A percentile compares a stretch with the other conserved stretches of the same genome.
Conservation (phyloP, 805 yeast genomes). For the Cyberlindnera samutprakarnensis region DNA sequence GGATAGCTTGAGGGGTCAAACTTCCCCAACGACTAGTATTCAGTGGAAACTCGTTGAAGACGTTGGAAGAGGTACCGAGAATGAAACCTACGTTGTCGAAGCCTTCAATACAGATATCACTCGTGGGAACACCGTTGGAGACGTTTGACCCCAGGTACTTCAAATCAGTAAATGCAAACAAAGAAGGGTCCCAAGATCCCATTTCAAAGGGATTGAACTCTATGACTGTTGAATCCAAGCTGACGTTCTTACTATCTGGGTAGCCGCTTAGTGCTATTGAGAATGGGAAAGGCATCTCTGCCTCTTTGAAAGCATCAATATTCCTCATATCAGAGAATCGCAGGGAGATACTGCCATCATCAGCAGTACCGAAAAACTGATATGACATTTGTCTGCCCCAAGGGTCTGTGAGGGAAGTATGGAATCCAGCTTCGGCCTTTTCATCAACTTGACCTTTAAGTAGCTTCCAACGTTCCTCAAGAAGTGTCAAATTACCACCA, state of each 20-base stretch:
- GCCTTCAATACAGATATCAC: conserved; percentile 52
- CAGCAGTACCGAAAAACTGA: conserved; percentile 11
- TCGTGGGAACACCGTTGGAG: conserved; percentile 26
- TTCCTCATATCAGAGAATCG: conserved; percentile 47
- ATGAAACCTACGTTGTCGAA: conserved; percentile 69
- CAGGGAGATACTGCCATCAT: conserved; percentile 47
- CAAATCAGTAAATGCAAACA: conserved; percentile 53
- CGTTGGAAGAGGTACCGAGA: conserved; percentile 68
- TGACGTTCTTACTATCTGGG: conserved; percentile 51
- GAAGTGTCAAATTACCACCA: too few species aligned
- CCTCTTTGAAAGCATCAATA: conserved; percentile 50
- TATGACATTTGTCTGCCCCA: conserved; percentile 73
- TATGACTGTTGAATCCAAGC: conserved; percentile 60
- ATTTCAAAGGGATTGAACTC: conserved; percentile 60
- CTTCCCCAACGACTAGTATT: conserved; percentile 40
- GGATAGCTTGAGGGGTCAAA: conserved; percentile 27
- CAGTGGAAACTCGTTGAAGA: conserved; percentile 70
- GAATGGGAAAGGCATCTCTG: conserved; percentile 62
- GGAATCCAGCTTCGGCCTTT: conserved; percentile 58
- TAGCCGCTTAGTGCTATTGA: conserved; percentile 57
- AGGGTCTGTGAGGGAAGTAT: conserved; percentile 61
- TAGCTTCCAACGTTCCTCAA: conserved; percentile 37
- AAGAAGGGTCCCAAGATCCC: conserved; percentile 86
- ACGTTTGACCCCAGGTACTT: conserved; percentile 60
- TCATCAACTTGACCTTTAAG: conserved; percentile 43